Evolutionary conservation across 495 filamentous ascomycete species (phyloP), one percentile per base, ranked within the genome.

Genomic region (Pyrenula massariospora): DNA sequence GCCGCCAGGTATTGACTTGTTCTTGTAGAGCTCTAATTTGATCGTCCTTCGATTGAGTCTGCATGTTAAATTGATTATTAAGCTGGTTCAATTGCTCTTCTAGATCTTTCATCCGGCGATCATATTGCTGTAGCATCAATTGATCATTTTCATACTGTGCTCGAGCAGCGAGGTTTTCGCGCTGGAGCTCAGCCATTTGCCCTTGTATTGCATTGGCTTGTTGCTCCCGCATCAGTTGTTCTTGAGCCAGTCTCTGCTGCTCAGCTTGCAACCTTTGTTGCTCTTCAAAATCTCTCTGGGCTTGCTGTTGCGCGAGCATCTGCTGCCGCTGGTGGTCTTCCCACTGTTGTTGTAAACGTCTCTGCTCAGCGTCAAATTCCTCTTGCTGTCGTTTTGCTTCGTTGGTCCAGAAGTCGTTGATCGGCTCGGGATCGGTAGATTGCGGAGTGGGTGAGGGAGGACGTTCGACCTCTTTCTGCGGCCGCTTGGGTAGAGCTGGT

Each of bases 101-200:
- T 25, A 98, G 73, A 50, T 88, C 85, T 74, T 96, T 96, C 59
- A 98, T 89, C 61, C 89, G 80, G 62, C 86, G 83, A 65, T 98
- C 93, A 66, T 96, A 98, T 65, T 97, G 92, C 72, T 96, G 86
- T 47, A 98, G 79, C 86, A 96, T 88, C 53, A 98, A 72, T 67
- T 97, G 91, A 69, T 97, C 89, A n/a, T 87, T 84, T 66, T 96
- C 90, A 66, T 96, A 96, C 68, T 97, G 93, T 3, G 91, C 90
- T 36, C 92, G 81, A 5, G 93, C 91, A 64, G 93, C 92, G 24
- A 98, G 73, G 64, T 97, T 95, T 70, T 96, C 91, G 57, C 85
- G 87, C 70, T 98, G 92, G 21, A 98, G 74, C 72, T 98, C 91
- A 11, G 92, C 93, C 65, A 96, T 74, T 21, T 89, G 86, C 19